A percentile compares a stretch with the other conserved stretches of the same genome.
These are phyloP conservation scores for Apophysomyces trapeziformis DNA, from an alignment of 371 early-diverging fungal genomes.

Conservation along the genomic window DNA sequence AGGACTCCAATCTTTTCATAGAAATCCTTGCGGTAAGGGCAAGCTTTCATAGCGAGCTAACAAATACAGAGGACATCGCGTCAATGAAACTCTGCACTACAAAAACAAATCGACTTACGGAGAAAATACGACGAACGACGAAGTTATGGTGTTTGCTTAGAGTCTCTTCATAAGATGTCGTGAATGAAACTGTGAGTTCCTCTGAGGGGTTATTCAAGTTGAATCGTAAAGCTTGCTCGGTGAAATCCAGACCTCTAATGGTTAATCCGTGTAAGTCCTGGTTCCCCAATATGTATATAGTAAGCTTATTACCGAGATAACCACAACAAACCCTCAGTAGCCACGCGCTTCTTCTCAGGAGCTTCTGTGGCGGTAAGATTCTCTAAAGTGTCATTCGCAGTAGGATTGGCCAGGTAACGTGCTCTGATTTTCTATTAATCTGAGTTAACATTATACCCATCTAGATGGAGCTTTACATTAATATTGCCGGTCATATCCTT, in stretches of 20 bases:
- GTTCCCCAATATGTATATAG: not conserved
- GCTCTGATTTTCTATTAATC: slow-evolving; percentile 78
- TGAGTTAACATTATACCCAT: too few relatives aligned
- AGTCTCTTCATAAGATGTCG: slow-evolving; percentile 80
- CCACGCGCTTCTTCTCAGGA: slow-evolving; percentile 74
- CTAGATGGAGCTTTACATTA: slow-evolving; percentile 52
- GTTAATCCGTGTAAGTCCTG: slow-evolving; percentile 1
- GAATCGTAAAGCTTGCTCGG: slow-evolving; percentile 75
- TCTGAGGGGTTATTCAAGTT: slow-evolving; percentile 71
- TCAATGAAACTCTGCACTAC: not conserved
- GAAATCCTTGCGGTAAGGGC: slow-evolving; percentile 89
- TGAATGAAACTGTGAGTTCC: slow-evolving; percentile 84
- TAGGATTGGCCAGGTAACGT: slow-evolving; percentile 66
- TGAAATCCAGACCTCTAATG: slow-evolving; percentile 87
- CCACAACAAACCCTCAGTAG: slow-evolving; percentile 94
- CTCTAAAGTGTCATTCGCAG: slow-evolving; percentile 78
- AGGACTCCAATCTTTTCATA: slow-evolving; percentile 82
- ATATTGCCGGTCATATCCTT: slow-evolving; percentile 91
- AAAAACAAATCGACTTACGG: slow-evolving; percentile 49
- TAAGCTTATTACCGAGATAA: slow-evolving; percentile 65
- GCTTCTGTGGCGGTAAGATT: slow-evolving; percentile 78
- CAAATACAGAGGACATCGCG: not conserved
- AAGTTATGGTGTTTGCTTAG: slow-evolving; percentile 83
- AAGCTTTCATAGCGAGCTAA: slow-evolving; percentile 92
- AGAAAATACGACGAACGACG: slow-evolving; percentile 82